phyloP scores from a whole-genome alignment of 805 yeast species.

The Candida taoyuanica region DNA sequence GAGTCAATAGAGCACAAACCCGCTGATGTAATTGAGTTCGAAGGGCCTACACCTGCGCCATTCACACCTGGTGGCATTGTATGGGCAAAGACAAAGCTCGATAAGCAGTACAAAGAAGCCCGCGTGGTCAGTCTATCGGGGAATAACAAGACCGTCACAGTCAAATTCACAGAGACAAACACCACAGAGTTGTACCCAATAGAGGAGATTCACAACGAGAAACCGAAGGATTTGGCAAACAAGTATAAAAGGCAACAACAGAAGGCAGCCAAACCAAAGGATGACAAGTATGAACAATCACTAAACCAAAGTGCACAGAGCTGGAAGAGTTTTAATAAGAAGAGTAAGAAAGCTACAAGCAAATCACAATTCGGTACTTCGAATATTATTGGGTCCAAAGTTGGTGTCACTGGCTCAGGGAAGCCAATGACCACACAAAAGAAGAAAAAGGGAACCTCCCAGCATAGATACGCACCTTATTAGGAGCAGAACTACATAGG shows the following conservation, averaged over 20 bases:
- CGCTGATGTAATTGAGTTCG: not conserved
- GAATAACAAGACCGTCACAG: conserved; percentile 12
- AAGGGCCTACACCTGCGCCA: not conserved
- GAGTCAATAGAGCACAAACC: not conserved
- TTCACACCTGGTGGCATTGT: conserved; percentile 13
- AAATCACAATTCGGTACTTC: conserved; percentile 13
- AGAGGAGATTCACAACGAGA: conserved; percentile 9
- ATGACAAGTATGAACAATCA: conserved; percentile 10
- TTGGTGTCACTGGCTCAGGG: conserved; percentile 16
- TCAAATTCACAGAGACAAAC: conserved; percentile 11
- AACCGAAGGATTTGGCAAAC: conserved; percentile 14
- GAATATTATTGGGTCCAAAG: conserved; percentile 12
- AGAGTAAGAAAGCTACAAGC: conserved; percentile 9
- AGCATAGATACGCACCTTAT: conserved; percentile 19
- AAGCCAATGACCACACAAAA: conserved; percentile 10
- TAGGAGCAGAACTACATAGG: too few species aligned
- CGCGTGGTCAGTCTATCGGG: conserved; percentile 18
- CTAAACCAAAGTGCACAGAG: conserved; percentile 15
- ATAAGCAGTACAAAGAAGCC: conserved; percentile 11
- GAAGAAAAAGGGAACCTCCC: conserved; percentile 3
- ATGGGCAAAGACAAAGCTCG: conserved; percentile 13
- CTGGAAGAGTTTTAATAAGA: conserved; percentile 21
- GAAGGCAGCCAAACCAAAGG: conserved; percentile 4
- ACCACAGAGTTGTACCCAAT: conserved; percentile 11
- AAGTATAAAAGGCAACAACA: conserved; percentile 12